Percentiles rank a stretch among this genome's conserved stretches.
phyloP scores from a whole-genome alignment of 495 filamentous ascomycete genomes.

The Massariosphaeria phaeospora region DNA sequence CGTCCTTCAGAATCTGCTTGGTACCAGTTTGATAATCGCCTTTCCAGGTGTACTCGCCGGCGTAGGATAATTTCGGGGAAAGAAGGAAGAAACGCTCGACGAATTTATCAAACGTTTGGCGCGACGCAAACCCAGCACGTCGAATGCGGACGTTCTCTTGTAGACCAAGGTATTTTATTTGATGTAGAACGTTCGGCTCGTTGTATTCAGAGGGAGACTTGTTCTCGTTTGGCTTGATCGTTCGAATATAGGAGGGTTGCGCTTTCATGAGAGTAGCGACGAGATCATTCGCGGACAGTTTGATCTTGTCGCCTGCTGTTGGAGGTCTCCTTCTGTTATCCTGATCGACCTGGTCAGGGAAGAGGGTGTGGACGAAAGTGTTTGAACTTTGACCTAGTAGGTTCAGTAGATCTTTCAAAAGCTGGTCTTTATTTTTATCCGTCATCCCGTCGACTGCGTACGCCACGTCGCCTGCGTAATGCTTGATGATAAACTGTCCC shows the following conservation, averaged over 20 bases:
- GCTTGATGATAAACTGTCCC: constrained; percentile 96
- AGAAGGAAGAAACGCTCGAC: constrained; percentile 95
- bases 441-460: constrained; percentile 97
- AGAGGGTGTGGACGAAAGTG: constrained; percentile 75
- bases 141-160: constrained; percentile 99
- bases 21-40: constrained; percentile 80
- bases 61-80: constrained; percentile 90
- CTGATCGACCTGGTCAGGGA: constrained; percentile 90
- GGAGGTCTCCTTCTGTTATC: constrained; percentile 93
- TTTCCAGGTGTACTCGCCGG: constrained; percentile 94
- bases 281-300: constrained; percentile 88
- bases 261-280: constrained; percentile 96
- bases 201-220: constrained; percentile 93
- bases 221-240: constrained; percentile 99
- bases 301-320: constrained; percentile 96
- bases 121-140: constrained; percentile 93
- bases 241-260: constrained; percentile 94
- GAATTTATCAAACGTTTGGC: constrained; percentile 97
- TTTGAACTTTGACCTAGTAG: constrained; percentile 81
- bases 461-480: constrained; percentile 96
- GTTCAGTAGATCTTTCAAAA: constrained; percentile 89
- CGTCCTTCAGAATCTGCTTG: constrained; percentile 94
- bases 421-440: constrained; percentile 98
- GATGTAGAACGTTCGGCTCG: constrained; percentile 84
- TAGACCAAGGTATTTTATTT: constrained; percentile 98